Evolutionary conservation across 768 basidiomycete species (phyloP).

Genomic region (Agaricus subrufescens): DNA sequence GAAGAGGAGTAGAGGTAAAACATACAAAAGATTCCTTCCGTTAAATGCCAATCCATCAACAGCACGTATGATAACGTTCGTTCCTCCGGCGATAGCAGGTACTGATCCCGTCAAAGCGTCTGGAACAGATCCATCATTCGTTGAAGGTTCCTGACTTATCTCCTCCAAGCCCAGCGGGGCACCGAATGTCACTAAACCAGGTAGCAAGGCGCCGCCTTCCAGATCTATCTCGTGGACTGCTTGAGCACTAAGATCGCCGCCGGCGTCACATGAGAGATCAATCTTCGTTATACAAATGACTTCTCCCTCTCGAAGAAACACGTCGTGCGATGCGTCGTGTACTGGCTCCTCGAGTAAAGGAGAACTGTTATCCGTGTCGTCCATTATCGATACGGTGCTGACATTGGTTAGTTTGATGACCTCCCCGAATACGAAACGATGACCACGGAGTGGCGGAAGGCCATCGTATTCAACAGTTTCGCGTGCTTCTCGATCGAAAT

Average conservation of each 20-base stretch:
- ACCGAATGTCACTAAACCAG: slow-evolving; percentile 64
- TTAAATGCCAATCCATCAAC: slow-evolving; percentile 59
- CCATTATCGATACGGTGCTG: slow-evolving; percentile 28
- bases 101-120: slow-evolving; percentile 40
- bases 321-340: slow-evolving; percentile 18
- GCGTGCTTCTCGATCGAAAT: slow-evolving; percentile 57
- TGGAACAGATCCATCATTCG: slow-evolving; percentile 58
- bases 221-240: slow-evolving; percentile 42
- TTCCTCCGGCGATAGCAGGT: slow-evolving; percentile 39
- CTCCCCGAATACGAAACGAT: slow-evolving; percentile 13
- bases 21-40: slow-evolving; percentile 46
- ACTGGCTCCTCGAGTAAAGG: slow-evolving; percentile 17
- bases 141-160: slow-evolving; percentile 59
- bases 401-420: slow-evolving; percentile 56
- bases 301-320: slow-evolving; percentile 50
- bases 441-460: slow-evolving; percentile 53
- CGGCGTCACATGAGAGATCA: background rate
- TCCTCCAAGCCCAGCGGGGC: slow-evolving; percentile 62
- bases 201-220: slow-evolving; percentile 55
- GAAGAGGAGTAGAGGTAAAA: slow-evolving; percentile 2
- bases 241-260: background rate
- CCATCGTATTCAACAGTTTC: slow-evolving; percentile 60
- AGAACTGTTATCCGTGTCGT: slow-evolving; percentile 12
- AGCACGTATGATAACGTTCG: slow-evolving; percentile 47
- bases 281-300: slow-evolving; percentile 37